These are phyloP conservation scores for Sapria himalayana DNA, from an alignment of 345 rosid species.

Conservation along the genomic window DNA sequence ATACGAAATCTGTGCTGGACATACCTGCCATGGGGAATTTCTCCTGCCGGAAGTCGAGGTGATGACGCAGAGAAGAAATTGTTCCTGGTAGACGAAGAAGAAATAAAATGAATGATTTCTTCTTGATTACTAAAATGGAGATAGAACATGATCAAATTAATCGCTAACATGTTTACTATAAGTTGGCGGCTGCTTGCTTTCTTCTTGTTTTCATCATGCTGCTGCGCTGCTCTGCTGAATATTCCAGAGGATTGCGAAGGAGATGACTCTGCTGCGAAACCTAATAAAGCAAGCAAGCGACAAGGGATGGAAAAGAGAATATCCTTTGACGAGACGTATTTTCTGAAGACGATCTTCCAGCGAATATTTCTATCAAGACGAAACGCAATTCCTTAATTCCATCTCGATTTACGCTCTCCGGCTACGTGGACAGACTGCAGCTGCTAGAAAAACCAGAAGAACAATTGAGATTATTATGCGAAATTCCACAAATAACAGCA, in stretches of 20 bases:
- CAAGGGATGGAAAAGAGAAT: slow-evolving; percentile 55
- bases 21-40: too few species aligned
- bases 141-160: too few species aligned
- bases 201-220: neutral
- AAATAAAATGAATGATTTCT: too few species aligned
- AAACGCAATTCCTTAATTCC: slow-evolving; percentile 2
- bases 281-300: slow-evolving; percentile 24
- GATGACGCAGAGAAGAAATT: too few species aligned
- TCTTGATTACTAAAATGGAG: too few species aligned
- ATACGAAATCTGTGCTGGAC: too few species aligned
- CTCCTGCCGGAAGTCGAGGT: too few species aligned
- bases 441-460: slow-evolving; percentile 9
- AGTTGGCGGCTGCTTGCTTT: neutral
- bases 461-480: slow-evolving; percentile 8
- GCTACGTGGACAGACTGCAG: slow-evolving; percentile 7
- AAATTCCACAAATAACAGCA: slow-evolving; percentile 10
- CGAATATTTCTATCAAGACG: neutral
- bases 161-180: too few species aligned
- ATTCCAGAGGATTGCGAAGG: slow-evolving; percentile 26
- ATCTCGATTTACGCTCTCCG: slow-evolving; percentile 6
- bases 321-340: slow-evolving; percentile 32
- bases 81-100: too few species aligned
- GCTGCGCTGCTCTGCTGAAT: neutral
- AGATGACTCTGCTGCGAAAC: slow-evolving; percentile 16
- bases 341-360: too few species aligned